Evolutionary conservation across 1,284 basidiomycete species (phyloP).

Genomic region (Hypsizygus ulmarius): DNA sequence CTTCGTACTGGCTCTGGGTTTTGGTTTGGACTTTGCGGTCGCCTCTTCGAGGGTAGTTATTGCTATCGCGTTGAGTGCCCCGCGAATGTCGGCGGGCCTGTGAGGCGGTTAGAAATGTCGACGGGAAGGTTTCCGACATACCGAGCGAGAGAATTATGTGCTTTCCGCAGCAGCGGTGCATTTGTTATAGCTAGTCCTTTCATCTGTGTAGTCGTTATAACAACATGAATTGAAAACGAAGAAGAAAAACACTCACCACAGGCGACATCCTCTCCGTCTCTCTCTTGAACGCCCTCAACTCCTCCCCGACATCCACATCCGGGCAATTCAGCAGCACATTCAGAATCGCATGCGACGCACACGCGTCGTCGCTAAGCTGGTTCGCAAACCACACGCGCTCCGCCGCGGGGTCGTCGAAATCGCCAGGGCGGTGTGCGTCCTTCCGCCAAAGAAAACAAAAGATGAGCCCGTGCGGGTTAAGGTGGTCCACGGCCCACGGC

Average conservation of each 20-base stretch:
- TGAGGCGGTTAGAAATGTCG: constrained; percentile 1
- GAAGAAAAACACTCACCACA: constrained; percentile 39
- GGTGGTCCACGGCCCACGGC: constrained; percentile 56
- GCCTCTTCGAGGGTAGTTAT: constrained; percentile 40
- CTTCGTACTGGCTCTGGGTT: constrained; percentile 14
- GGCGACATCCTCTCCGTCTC: constrained; percentile 56
- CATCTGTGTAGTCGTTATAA: constrained; percentile 40
- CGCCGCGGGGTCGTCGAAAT: constrained; percentile 52
- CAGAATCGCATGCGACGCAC: constrained; percentile 57
- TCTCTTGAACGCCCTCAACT: constrained; percentile 41
- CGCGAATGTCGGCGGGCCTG: constrained; percentile 59
- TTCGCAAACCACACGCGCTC: constrained; percentile 63
- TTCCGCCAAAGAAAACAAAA: constrained; percentile 59
- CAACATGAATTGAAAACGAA: background rate
- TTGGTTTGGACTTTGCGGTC: constrained; percentile 31
- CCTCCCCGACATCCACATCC: constrained; percentile 44
- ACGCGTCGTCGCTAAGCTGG: constrained; percentile 63
- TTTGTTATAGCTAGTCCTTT: constrained; percentile 60
- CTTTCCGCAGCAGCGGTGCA: constrained; percentile 45
- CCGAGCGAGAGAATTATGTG: constrained; percentile 60
- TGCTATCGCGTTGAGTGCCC: constrained; percentile 44
- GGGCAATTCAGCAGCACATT: constrained; percentile 59
- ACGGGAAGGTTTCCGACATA: constrained; percentile 24
- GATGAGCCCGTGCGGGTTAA: constrained; percentile 53
- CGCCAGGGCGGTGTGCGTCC: constrained; percentile 42